Evolutionary conservation across 2,329 filamentous ascomycete genomes (phyloP).

Genomic region (Microascus cirrosus): DNA sequence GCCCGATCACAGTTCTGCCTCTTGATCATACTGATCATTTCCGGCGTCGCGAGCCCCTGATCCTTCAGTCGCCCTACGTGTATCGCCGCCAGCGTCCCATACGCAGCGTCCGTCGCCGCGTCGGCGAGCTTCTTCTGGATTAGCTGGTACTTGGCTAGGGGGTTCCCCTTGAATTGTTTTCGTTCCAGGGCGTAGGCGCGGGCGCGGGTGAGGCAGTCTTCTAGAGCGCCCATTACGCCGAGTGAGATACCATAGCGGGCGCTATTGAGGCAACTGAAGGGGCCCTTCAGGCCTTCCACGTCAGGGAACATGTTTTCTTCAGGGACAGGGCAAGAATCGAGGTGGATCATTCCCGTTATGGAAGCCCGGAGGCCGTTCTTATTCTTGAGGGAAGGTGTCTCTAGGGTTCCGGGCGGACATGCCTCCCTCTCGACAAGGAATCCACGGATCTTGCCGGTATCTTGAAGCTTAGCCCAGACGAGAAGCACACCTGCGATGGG

Average conservation of each 20-base stretch:
- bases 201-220: conserved; percentile 77
- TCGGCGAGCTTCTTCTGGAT: conserved; percentile 97
- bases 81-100: conserved; percentile 77
- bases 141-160: conserved; percentile 89
- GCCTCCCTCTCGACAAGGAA: conserved; percentile 80
- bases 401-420: conserved; percentile 78
- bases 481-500: conserved; percentile 77
- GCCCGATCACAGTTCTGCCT: conserved; percentile 93
- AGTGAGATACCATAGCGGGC: conserved; percentile 89
- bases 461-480: conserved; percentile 72
- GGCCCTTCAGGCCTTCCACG: conserved; percentile 75
- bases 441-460: conserved; percentile 86
- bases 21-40: conserved; percentile 98
- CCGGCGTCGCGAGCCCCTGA: conserved; percentile 72
- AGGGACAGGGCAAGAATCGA: conserved; percentile 82
- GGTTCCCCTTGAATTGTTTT: conserved; percentile 88
- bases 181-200: conserved; percentile 83
- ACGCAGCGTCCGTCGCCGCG: conserved; percentile 81
- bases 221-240: conserved; percentile 85
- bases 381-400: conserved; percentile 86
- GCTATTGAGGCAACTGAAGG: conserved; percentile 90
- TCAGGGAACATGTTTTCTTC: conserved; percentile 89
- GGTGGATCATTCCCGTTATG: conserved; percentile 94
- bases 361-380: conserved; percentile 91
- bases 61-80: conserved; percentile 94